phyloP scores from a whole-genome alignment of 805 yeast species.

The Huiozyma naganishii region DNA sequence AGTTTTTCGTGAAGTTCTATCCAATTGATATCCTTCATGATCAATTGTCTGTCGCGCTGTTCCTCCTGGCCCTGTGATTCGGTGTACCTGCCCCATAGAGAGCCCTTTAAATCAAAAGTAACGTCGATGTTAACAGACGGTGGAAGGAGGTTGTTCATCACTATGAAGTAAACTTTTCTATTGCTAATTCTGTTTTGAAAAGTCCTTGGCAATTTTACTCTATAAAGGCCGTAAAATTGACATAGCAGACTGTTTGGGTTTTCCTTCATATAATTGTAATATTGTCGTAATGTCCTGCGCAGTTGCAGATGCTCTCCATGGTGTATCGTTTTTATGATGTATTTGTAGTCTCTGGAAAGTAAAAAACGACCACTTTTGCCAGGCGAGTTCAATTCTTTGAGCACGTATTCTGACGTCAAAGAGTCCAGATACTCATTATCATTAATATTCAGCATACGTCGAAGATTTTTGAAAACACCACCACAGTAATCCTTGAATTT shows the following conservation, averaged over 20 bases:
- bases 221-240: slow-evolving; percentile 90
- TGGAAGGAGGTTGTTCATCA: slow-evolving; percentile 95
- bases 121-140: slow-evolving; percentile 79
- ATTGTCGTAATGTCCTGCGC: slow-evolving; percentile 59
- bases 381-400: slow-evolving; percentile 87
- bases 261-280: slow-evolving; percentile 68
- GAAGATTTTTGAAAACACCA: slow-evolving; percentile 75
- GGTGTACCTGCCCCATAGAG: slow-evolving; percentile 69
- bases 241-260: slow-evolving; percentile 84
- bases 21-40: slow-evolving; percentile 86
- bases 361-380: slow-evolving; percentile 96
- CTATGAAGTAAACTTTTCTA: slow-evolving; percentile 80
- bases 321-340: slow-evolving; percentile 91
- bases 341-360: slow-evolving; percentile 88
- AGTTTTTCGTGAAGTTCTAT: slow-evolving; percentile 52
- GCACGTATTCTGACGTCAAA: slow-evolving; percentile 81
- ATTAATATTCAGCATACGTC: slow-evolving; percentile 72
- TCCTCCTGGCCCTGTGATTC: slow-evolving; percentile 22
- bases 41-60: slow-evolving; percentile 24
- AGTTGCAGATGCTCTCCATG: slow-evolving; percentile 84
- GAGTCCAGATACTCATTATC: slow-evolving; percentile 92
- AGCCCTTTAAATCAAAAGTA: slow-evolving; percentile 88
- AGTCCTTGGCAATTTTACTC: slow-evolving; percentile 75
- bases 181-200: slow-evolving; percentile 31
- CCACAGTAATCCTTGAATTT: slow-evolving; percentile 97